phyloP scores from a whole-genome alignment of 192 early-diverging fungal genomes.

The Entomortierella beljakovae region DNA sequence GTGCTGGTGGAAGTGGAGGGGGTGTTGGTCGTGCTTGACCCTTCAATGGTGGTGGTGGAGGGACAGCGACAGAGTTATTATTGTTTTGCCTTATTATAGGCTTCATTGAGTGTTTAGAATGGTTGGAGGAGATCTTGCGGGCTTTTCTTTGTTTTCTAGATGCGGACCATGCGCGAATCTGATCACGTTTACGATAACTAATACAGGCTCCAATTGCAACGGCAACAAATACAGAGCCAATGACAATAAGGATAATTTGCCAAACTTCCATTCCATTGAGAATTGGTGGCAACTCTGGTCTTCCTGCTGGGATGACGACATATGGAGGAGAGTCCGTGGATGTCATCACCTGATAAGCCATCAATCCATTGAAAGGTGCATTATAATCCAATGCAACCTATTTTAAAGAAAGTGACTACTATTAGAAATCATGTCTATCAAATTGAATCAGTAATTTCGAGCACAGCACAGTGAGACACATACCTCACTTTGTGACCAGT shows the following conservation, averaged over 20 bases:
- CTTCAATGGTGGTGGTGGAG: conserved; percentile 14
- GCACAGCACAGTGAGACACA: background rate
- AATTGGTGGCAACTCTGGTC: conserved; percentile 55
- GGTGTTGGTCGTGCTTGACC: conserved; percentile 4
- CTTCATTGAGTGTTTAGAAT: conserved; percentile 6
- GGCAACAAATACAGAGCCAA: conserved; percentile 53
- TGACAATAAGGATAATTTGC: conserved; percentile 63
- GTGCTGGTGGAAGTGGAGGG: conserved; percentile 6
- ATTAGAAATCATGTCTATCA: background rate
- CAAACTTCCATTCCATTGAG: conserved; percentile 51
- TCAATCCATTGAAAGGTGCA: conserved; percentile 60
- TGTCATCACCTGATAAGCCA: conserved; percentile 64
- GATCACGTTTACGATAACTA: conserved; percentile 40
- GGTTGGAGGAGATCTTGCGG: background rate
- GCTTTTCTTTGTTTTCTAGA: conserved; percentile 16
- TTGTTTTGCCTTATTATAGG: background rate
- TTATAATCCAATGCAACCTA: conserved; percentile 68
- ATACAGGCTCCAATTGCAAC: conserved; percentile 31
- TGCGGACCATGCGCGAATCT: conserved; percentile 47
- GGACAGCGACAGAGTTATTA: background rate
- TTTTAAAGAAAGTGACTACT: background rate
- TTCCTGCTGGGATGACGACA: conserved; percentile 56
- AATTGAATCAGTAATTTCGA: background rate
- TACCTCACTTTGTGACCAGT: conserved; percentile 65
- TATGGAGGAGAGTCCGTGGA: conserved; percentile 57